Conservation (phyloP, 768 basidiomycete genomes). For the Suillus alpinus region DNA sequence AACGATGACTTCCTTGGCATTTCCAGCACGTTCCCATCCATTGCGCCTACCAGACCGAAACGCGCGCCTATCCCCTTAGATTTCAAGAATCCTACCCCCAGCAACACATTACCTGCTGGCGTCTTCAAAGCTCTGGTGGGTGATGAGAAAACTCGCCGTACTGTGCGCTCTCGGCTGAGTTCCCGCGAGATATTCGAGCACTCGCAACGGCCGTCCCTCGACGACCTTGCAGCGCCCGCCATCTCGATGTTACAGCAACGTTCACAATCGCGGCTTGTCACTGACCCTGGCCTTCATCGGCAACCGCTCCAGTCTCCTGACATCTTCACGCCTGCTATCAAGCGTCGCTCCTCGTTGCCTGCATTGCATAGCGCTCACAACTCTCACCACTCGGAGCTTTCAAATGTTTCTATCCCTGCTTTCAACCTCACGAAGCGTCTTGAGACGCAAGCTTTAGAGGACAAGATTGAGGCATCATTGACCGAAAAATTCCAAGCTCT, state of each 20-base stretch:
- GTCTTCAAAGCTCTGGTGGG: constrained; percentile 75
- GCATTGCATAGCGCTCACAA: constrained; percentile 46
- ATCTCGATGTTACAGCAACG: constrained; percentile 63
- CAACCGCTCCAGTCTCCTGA: constrained; percentile 32
- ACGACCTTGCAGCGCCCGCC: constrained; percentile 66
- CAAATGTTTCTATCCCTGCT: constrained; percentile 42
- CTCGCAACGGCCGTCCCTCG: constrained; percentile 67
- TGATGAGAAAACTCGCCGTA: constrained; percentile 67
- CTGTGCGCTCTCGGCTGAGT: constrained; percentile 72
- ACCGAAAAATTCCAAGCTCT: constrained; percentile 66
- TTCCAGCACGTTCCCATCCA: constrained; percentile 9
- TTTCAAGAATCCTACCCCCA: constrained; percentile 62
- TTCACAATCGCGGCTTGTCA: constrained; percentile 52
- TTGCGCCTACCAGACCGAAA: constrained; percentile 38
- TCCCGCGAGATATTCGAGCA: constrained; percentile 75
- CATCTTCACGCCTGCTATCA: constrained; percentile 40
- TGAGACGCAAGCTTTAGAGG: constrained; percentile 59
- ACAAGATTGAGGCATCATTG: constrained; percentile 58
- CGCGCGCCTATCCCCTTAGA: constrained; percentile 79
- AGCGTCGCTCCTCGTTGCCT: constrained; percentile 58
- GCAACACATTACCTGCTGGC: constrained; percentile 81
- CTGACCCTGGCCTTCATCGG: constrained; percentile 50
- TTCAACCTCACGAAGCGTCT: constrained; percentile 54
- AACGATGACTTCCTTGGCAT: constrained; percentile 11
- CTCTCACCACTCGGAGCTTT: constrained; percentile 43